A percentile compares a stretch with the other conserved stretches of the same genome.
These are phyloP conservation scores for Bassia scoparia DNA, from an alignment of 148 eudicot species.

Conservation along the genomic window DNA sequence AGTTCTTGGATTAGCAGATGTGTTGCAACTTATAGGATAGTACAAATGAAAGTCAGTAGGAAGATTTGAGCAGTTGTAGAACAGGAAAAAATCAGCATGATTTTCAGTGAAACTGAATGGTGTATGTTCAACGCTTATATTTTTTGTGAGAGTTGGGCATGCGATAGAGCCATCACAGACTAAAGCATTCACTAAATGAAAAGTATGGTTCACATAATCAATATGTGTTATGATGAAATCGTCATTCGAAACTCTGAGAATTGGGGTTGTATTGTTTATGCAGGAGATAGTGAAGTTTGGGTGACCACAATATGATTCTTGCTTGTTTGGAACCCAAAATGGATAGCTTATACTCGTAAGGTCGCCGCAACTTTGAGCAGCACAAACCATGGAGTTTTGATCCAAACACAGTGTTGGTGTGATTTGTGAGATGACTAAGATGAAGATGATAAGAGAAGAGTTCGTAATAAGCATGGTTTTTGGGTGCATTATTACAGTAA, in stretches of 20 bases:
- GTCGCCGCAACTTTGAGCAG: constrained; percentile 38
- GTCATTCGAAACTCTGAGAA: constrained; percentile 28
- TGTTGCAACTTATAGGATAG: constrained; percentile 28
- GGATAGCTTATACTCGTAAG: constrained; percentile 41
- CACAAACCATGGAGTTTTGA: constrained; percentile 26
- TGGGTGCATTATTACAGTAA: constrained; percentile 21
- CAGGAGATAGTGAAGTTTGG: constrained; percentile 34
- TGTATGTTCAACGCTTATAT: constrained; percentile 33
- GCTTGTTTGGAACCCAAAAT: constrained; percentile 38
- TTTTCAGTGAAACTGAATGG: constrained; percentile 27
- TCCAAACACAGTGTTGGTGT: constrained; percentile 10
- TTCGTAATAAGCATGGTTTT: background rate
- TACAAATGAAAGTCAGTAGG: constrained; percentile 5
- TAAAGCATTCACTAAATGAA: constrained; percentile 30
- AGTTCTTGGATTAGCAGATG: constrained; percentile 4
- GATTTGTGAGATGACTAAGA: constrained; percentile 10
- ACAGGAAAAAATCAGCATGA: constrained; percentile 33
- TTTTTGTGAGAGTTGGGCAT: constrained; percentile 38
- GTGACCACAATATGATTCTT: constrained; percentile 37
- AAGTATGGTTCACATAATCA: constrained; percentile 29
- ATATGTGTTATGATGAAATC: constrained; percentile 38
- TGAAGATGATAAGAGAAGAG: background rate
- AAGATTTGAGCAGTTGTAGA: constrained; percentile 34
- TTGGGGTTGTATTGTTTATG: constrained; percentile 19
- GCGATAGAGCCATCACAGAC: constrained; percentile 24